Evolutionary conservation across 306 rosid species (phyloP), one percentile per base, ranked within the genome.

Genomic region (Oxytropis ochrocephala): DNA sequence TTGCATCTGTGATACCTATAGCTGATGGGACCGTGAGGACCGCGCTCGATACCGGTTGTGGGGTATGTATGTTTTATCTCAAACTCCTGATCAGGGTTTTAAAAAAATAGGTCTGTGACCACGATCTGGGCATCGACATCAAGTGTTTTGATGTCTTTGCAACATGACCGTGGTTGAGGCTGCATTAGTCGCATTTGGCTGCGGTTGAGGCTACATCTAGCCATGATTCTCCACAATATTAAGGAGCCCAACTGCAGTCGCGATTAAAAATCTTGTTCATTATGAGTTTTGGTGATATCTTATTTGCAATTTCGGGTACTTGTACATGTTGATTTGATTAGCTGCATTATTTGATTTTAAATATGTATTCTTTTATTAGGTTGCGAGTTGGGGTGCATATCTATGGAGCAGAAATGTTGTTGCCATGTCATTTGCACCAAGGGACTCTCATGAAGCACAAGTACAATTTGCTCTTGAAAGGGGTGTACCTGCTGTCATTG

Each of bases 401-500:
- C 91, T 95, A 47, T 82, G 91, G 92, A 95, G 93, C 73, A 85
- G 93, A 86, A 77, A 86, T 74, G 97, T 95, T 21, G 58, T 94
- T 32, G 92, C 97, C 61, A 94, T 94, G 99, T 94, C 99, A 9
- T 95, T 95, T 84, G 96, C 99, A 19, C 96, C 97, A 33, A 84
- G 99, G 74, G 99, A 95, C 72, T 87, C 95, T 54, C 97, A 95
- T 9, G 96, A 95, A 85, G 99, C 97, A 50, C 99, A 91, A 76
- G 97, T 95, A 32, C 99, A 95, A 50, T 91, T 95, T 80, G 99
- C 99, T 78, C 96, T 94, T 67, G 99, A 95, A 79, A 87, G 99
- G 76, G 96, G 99, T 53, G 95, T 89, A 14, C 95, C 97, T 68
- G 95, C 97, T 46, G 91, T 95, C 35, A 87, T 94, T 73, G 98